These are phyloP conservation scores for Ustilago cynodontis DNA, from an alignment of 1,284 basidiomycete genomes.

Conservation along the genomic window DNA sequence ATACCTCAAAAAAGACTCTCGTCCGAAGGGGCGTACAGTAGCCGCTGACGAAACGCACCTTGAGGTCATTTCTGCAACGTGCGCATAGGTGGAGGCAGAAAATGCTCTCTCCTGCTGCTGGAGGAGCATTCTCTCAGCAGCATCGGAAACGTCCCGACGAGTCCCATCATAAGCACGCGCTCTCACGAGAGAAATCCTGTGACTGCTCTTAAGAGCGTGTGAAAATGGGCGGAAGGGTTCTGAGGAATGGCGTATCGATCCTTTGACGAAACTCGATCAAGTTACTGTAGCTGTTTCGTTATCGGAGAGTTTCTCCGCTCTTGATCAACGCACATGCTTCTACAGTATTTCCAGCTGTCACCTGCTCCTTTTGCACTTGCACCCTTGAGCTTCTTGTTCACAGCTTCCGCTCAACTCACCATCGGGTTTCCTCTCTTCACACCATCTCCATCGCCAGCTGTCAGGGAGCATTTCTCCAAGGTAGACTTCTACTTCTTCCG, in stretches of 20 bases:
- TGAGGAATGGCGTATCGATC: slow-evolving; percentile 11
- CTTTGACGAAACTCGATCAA: background rate
- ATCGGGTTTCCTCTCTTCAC: background rate
- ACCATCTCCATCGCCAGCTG: background rate
- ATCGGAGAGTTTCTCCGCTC: slow-evolving; percentile 2
- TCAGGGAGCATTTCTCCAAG: background rate
- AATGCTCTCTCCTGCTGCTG: background rate
- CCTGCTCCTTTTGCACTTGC: background rate
- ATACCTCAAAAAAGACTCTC: background rate
- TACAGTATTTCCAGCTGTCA: background rate
- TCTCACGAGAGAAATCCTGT: no score
- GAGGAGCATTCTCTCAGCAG: background rate
- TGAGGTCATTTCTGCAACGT: slow-evolving; percentile 38
- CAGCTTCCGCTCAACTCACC: background rate
- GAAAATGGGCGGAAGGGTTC: background rate
- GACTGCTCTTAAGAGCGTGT: slow-evolving; percentile 1
- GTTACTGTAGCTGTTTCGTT: no score
- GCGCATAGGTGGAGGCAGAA: slow-evolving; percentile 27
- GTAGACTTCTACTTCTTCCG: no score
- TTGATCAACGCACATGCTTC: background rate
- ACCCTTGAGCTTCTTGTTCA: background rate
- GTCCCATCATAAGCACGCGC: background rate
- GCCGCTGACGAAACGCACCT: slow-evolving; percentile 12
- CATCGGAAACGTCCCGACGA: background rate
- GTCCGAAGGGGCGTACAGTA: background rate